phyloP scores from a whole-genome alignment of 2,329 filamentous ascomycete genomes.

The Botrytis elliptica region DNA sequence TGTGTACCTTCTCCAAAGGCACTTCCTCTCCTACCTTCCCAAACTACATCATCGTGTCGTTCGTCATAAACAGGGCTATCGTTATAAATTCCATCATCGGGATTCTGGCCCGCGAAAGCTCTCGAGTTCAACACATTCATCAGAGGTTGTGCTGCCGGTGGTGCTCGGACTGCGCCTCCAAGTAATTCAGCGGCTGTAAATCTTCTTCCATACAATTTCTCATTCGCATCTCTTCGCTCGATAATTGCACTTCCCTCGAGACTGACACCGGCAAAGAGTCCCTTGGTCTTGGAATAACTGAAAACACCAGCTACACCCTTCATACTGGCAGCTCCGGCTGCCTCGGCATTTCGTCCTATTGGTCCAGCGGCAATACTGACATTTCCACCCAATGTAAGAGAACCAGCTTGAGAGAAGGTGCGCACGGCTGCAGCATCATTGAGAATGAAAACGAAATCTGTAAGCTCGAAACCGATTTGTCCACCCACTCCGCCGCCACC shows the following conservation, averaged over 20 bases:
- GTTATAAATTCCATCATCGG: slow-evolving; percentile 79
- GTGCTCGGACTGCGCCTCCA: slow-evolving; percentile 72
- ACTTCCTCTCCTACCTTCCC: slow-evolving; percentile 72
- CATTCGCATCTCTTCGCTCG: slow-evolving; percentile 93
- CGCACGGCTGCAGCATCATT: slow-evolving; percentile 88
- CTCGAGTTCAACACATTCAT: slow-evolving; percentile 83
- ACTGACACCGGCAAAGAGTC: slow-evolving; percentile 91
- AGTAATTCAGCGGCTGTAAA: slow-evolving; percentile 81
- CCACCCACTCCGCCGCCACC: slow-evolving; percentile 80
- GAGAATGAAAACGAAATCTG: slow-evolving; percentile 96
- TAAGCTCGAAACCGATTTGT: slow-evolving; percentile 84
- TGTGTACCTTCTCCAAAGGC: slow-evolving; percentile 67
- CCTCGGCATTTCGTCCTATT: slow-evolving; percentile 91
- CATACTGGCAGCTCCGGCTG: slow-evolving; percentile 87
- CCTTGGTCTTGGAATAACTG: slow-evolving; percentile 97
- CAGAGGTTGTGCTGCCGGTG: slow-evolving; percentile 78
- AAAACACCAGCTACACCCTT: slow-evolving; percentile 90
- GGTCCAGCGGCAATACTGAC: slow-evolving; percentile 94
- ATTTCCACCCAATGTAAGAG: slow-evolving; percentile 90
- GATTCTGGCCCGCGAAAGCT: slow-evolving; percentile 68
- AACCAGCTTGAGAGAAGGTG: slow-evolving; percentile 90
- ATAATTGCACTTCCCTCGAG: slow-evolving; percentile 91
- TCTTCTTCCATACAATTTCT: slow-evolving; percentile 86
- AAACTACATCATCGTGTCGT: slow-evolving; percentile 76
- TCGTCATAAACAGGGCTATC: slow-evolving; percentile 89